Conservation (phyloP, 345 rosid genomes). For the Aurinia saxatilis region DNA sequence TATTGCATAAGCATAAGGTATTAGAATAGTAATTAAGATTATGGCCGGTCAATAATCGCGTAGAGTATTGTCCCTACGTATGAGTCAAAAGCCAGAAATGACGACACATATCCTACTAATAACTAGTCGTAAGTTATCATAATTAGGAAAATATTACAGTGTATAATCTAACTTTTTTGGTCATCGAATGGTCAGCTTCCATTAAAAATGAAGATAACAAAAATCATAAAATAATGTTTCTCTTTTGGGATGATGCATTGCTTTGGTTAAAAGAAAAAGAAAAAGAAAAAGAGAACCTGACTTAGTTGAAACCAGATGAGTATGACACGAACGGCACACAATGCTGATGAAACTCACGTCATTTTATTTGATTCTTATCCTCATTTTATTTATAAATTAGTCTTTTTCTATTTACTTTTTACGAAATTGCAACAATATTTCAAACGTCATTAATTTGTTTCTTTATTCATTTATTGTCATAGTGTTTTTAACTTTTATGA, state of each 20-base stretch:
- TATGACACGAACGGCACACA: conserved; percentile 29
- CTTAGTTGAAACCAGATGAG: conserved; percentile 13
- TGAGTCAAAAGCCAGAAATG: conserved; percentile 27
- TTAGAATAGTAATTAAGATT: neutral
- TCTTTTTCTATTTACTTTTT: conserved; percentile 17
- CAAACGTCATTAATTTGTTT: neutral
- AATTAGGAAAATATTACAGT: conserved; percentile 10
- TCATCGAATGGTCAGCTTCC: conserved; percentile 25
- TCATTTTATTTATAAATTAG: neutral
- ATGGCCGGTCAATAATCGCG: conserved; percentile 16
- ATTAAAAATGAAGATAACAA: conserved; percentile 16
- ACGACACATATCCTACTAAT: conserved; percentile 7
- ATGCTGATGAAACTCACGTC: neutral
- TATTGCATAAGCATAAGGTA: conserved; percentile 12
- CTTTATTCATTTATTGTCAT: neutral
- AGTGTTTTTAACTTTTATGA: neutral
- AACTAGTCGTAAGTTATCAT: neutral
- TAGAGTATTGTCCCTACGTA: conserved; percentile 1
- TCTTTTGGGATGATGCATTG: conserved; percentile 6
- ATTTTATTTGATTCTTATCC: neutral
- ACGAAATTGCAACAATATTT: neutral
- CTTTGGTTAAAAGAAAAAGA: conserved; percentile 15
- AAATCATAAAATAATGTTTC: conserved; percentile 11
- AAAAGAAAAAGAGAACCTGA: neutral
- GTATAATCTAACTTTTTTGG: neutral